Percentiles rank a stretch among this genome's conserved stretches.
Evolutionary conservation across 352 stramenopile genomes (phyloP).

Genomic region (Globisporangium irregulare): DNA sequence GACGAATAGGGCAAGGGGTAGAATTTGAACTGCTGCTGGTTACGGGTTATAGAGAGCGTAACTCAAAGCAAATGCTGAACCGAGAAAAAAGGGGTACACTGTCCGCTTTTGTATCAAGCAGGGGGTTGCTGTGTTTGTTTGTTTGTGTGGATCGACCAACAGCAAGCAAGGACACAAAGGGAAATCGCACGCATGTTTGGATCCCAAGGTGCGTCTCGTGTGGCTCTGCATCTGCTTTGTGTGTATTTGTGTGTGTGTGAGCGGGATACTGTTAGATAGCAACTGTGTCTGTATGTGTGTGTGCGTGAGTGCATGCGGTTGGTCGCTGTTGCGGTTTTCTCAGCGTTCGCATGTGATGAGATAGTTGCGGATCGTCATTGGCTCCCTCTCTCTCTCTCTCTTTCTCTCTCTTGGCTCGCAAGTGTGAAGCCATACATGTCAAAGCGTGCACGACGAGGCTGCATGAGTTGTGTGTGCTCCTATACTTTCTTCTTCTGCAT

Average conservation of each 20-base stretch:
- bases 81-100: background rate
- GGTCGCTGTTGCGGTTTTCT: background rate
- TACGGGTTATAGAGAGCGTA: background rate
- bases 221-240: background rate
- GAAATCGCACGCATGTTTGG: conserved; percentile 16
- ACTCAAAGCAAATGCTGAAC: background rate
- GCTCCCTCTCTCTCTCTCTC: background rate
- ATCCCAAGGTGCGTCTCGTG: conserved; percentile 21
- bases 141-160: background rate
- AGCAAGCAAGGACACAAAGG: background rate
- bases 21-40: background rate
- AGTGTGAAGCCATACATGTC: background rate
- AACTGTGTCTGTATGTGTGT: background rate
- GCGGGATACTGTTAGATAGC: background rate
- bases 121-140: background rate
- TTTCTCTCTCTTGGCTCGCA: background rate
- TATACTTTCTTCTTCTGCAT: background rate
- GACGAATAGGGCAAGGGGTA: background rate
- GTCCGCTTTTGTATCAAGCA: background rate
- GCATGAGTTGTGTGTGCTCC: background rate
- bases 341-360: background rate
- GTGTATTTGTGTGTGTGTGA: background rate
- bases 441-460: background rate
- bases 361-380: background rate
- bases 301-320: background rate